A percentile compares a stretch with the other conserved stretches of the same genome.
Conservation (phyloP, 2,329 filamentous ascomycete genomes). For the Ustilaginoidea virens region DNA sequence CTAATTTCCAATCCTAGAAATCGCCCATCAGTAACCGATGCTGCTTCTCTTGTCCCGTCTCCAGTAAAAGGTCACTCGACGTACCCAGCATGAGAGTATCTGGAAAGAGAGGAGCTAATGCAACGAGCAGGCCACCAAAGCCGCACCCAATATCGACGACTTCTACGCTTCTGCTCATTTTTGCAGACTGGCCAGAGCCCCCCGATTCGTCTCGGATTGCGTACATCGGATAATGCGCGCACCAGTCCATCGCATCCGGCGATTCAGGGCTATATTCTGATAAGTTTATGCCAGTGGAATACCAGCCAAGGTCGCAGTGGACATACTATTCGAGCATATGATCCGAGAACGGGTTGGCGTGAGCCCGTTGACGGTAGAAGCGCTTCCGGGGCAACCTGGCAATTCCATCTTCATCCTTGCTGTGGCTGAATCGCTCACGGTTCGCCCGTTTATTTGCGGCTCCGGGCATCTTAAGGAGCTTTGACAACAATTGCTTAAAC, state of each 20-base stretch:
- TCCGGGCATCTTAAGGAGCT: slow-evolving; percentile 11
- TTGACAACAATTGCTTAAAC: too few species aligned
- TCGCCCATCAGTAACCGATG: slow-evolving; percentile 3
- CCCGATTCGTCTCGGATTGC: slow-evolving; percentile 24
- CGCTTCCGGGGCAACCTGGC: slow-evolving; percentile 75
- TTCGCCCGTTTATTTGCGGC: slow-evolving; percentile 42
- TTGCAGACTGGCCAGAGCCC: slow-evolving; percentile 12
- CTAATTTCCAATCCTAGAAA: slow-evolving; percentile 79
- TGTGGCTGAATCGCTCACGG: slow-evolving; percentile 48
- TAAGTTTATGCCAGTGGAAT: too few species aligned
- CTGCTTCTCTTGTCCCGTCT: background rate
- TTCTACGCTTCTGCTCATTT: slow-evolving; percentile 52
- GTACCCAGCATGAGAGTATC: slow-evolving; percentile 69
- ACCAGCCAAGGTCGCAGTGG: background rate
- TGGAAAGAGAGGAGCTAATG: slow-evolving; percentile 66
- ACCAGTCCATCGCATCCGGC: slow-evolving; percentile 86
- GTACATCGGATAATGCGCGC: slow-evolving; percentile 64
- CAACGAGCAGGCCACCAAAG: slow-evolving; percentile 82
- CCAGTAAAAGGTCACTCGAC: slow-evolving; percentile 10
- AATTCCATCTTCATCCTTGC: slow-evolving; percentile 33
- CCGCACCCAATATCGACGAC: slow-evolving; percentile 95
- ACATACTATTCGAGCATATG: slow-evolving; percentile 73
- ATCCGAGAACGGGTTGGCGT: slow-evolving; percentile 96
- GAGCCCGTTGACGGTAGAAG: slow-evolving; percentile 89
- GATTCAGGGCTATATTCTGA: slow-evolving; percentile 48